These are phyloP conservation scores for Gossypium gossypioides DNA, from an alignment of 441 rosid species.

Conservation along the genomic window DNA sequence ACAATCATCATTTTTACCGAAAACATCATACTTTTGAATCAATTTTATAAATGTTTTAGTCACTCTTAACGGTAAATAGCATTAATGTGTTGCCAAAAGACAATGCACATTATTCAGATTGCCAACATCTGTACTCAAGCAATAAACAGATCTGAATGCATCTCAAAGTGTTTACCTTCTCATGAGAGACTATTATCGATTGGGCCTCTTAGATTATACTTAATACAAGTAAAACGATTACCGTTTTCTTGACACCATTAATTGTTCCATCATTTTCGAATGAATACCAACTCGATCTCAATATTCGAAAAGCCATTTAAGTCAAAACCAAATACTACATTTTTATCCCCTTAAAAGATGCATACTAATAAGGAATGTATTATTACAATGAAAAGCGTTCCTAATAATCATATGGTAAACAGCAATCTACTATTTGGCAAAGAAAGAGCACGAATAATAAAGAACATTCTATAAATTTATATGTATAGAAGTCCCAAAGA, in stretches of 20 bases:
- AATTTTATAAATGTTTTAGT: background rate
- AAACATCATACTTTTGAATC: background rate
- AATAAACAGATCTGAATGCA: background rate
- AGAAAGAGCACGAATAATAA: background rate
- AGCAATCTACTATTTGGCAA: background rate
- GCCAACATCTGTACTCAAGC: background rate
- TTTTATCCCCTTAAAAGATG: background rate
- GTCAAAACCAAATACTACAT: background rate
- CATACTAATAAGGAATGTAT: background rate
- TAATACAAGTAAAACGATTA: background rate
- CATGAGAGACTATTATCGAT: background rate
- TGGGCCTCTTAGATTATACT: background rate
- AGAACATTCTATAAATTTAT: background rate
- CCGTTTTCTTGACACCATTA: background rate
- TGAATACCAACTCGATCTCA: background rate
- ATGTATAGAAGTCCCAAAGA: constrained; percentile 1
- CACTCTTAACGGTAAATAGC: background rate
- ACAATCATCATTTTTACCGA: background rate
- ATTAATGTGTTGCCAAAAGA: background rate
- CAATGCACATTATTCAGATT: background rate
- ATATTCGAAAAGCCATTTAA: background rate
- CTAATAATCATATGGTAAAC: background rate
- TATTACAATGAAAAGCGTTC: background rate
- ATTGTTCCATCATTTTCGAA: background rate
- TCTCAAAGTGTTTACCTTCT: background rate